Evolutionary conservation across 2,329 filamentous ascomycete species (phyloP), one percentile per base, ranked within the genome.

Genomic region (Chrysoporthe puriensis): DNA sequence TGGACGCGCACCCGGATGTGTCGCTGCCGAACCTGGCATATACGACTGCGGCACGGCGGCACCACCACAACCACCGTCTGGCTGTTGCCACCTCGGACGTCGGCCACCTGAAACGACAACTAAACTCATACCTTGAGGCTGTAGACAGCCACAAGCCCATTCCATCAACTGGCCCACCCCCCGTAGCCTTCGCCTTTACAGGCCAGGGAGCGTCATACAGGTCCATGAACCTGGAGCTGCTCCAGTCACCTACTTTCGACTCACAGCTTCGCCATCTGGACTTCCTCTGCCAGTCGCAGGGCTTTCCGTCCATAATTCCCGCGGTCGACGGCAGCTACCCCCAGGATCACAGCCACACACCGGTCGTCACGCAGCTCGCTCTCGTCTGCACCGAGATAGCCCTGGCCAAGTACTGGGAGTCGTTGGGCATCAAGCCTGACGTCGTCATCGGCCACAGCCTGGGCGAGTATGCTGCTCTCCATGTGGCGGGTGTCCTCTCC

Each of bases 401-500:
- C 1, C 70, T 85, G 3, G 77, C 77, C 6, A 74, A 74, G 21
- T 73, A 80, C 0, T 85, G 82, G 82, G 70, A 69, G 0, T 76
- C 74, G 0, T 76, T 91, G 18, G 83, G 82, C 44, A 76, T 86
- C 34, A 75, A 74, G 18, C 84, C 84, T 1, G 21, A 59, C 7
- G 13, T 59, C 7, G 84, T 86, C 2, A 74, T 86, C 11, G 85
- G 85, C 7, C 84, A 86, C 74, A 90, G 87, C 70, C 79, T 91
- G 36, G 89, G 89, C 61, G 89, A 91, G 75, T 91, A 91, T 71
- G 88, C 90, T 42, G 89, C 90, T 62, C 83, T 91, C 2, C 83
- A 89, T 71, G 83, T 88, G 57, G 87, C 89, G 63, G 89, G 88
- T 60, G 88, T 91, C 34, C 79, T 91, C 43, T 88, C 86, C 0